Evolutionary conservation across 225 moss, liverwort and hornwort genomes (phyloP), one percentile per base, ranked within the genome.

Genomic region (Sphagnum contortum): DNA sequence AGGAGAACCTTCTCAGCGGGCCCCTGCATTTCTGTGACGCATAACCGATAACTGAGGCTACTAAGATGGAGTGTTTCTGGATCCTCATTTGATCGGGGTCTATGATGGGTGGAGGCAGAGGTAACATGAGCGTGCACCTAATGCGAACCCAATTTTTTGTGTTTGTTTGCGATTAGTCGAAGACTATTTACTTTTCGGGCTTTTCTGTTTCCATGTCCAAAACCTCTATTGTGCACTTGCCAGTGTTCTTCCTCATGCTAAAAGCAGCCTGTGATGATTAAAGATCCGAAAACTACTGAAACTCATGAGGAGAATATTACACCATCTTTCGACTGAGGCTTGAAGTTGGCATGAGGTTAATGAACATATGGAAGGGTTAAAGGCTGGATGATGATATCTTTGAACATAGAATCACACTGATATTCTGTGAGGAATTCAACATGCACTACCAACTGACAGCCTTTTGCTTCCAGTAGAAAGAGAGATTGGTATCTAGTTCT

Each of bases 311-410:
- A 3, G 0, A 58, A 62, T 45, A 55, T 58, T 74, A 61, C 68
- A 72, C 75, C 79, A 79, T 75, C 79, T 79, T 79, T 75, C 75
- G 71, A 72, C 79, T 75, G 74, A 75, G 75, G 79, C 71, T 75
- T 67, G 11, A 61, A 62, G n/a, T 2, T 61, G 5, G 60, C 1
- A 61, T 47, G 8, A 62, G 8, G 5, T 14, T 77, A 12, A 74
- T 74, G 13, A 74, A 74, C n/a, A 76, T 48, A 58, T 74, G 74
- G 46, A 72, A 79, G 3, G 29, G n/a, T 3, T 44, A 74, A 29
- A 1, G 83, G 83, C 50, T 83, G 79, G 12, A 83, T 74, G 56
- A 74, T 76, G 57, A 79, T 83, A 0, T 79, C 59, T 62, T 2
- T 83, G 29, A 29, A 29, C 62, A 62, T 45, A 61, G 61, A 61